Evolutionary conservation across 129 eudicot species (phyloP), one percentile per base, ranked within the genome.

Genomic region (Arctium lappa): DNA sequence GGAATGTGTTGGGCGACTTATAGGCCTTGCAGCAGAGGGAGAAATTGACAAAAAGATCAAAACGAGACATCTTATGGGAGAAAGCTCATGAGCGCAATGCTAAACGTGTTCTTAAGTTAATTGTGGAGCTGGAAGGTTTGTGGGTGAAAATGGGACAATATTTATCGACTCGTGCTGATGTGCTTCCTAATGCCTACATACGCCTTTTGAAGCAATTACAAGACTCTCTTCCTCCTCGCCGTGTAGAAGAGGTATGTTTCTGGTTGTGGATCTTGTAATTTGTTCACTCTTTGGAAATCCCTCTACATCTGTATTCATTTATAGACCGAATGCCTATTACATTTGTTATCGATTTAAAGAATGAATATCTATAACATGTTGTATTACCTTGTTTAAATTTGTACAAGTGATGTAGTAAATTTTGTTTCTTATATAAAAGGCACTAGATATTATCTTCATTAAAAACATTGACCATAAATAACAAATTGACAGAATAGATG

Each of bases 81-180:
- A 95, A 87, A 84, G 97, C 93, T 86, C 99, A 95, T 79, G 97
- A 91, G 87, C 97, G 99, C 40, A 95, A 95, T 88, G 99, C 99
- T 46, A 93, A 83, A 83, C 97, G 99, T 82, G 97, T 95, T 27
- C 93, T 93, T 46, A 90, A 79, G 74, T 65, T 88, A 29, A 88
- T 95, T 66, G 88, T 95, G 74, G 94, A 93, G 85, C 80, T 95
- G 81, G 99, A 95, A 86, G 99, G 99, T 40, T 86, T 95, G 69
- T 95, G 99, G 99, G 99, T 95, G 62, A 95, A 95, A 87, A 82
- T 95, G 86, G 99, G 99, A 63, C 99, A 95, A 69, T 95, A 95
- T 86, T 85, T 95, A 75, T 93, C 97, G 6, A 95, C 99, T 37
- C 99, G 99, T 87, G 99, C 99, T 74, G 99, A 95, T 91, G 98